phyloP scores from a whole-genome alignment of 2,329 filamentous ascomycete species.

The Alternaria dauci region DNA sequence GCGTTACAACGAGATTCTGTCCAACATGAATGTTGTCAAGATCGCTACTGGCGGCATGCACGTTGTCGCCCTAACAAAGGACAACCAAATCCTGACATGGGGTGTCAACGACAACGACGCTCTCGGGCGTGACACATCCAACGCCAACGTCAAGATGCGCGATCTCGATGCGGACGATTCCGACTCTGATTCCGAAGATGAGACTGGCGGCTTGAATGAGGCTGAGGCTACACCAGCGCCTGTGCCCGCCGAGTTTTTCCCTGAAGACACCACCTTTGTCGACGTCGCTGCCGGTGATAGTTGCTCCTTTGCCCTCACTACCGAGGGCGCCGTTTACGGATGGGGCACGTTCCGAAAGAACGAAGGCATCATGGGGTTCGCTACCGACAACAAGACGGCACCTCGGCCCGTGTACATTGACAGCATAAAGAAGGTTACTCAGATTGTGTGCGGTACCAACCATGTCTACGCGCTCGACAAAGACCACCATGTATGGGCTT shows the following conservation, averaged over 20 bases:
- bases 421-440: constrained; percentile 70
- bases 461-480: constrained; percentile 73
- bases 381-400: constrained; percentile 53
- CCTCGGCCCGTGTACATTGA: constrained; percentile 64
- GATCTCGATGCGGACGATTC: constrained; percentile 62
- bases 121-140: constrained; percentile 75
- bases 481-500: constrained; percentile 71
- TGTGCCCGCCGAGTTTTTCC: constrained; percentile 65
- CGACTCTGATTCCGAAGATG: constrained; percentile 56
- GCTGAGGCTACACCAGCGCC: constrained; percentile 72
- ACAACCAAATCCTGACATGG: constrained; percentile 86
- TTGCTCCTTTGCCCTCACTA: constrained; percentile 77
- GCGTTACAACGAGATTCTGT: constrained; percentile 70
- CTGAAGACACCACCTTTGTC: constrained; percentile 68
- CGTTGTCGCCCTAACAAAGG: constrained; percentile 75
- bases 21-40: constrained; percentile 72
- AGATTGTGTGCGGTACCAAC: constrained; percentile 73
- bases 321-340: constrained; percentile 78
- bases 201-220: constrained; percentile 74
- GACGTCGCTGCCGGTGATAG: constrained; percentile 78
- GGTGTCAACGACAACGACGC: constrained; percentile 87
- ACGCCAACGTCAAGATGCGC: constrained; percentile 67
- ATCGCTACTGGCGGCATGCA: constrained; percentile 86
- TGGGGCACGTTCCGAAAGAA: constrained; percentile 84
- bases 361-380: constrained; percentile 72